Evolutionary conservation across 164 flowering plant species (phyloP).

Genomic region (Dillenia turbinata): DNA sequence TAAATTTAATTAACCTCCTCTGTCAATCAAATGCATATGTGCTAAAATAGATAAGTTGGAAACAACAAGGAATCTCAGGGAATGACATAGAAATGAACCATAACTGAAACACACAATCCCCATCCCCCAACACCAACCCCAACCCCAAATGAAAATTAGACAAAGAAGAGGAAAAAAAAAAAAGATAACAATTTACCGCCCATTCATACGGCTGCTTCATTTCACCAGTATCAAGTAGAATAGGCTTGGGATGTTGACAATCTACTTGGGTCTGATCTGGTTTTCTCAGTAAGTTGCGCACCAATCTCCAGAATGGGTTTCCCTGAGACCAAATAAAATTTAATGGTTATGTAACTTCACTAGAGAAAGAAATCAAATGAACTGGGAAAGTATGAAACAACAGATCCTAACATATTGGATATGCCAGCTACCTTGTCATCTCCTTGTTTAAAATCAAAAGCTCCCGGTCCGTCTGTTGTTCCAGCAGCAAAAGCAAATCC

Average conservation of each 20-base stretch:
- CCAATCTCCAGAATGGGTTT: conserved; percentile 89
- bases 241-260: conserved; percentile 93
- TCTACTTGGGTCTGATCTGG: conserved; percentile 67
- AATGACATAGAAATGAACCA: too few relatives aligned
- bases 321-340: conserved; percentile 44
- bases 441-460: conserved; percentile 97
- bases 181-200: conserved; percentile 65
- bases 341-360: too few relatives aligned
- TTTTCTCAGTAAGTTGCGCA: conserved; percentile 64
- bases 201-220: conserved; percentile 91
- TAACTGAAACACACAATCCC: too few relatives aligned
- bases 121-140: too few relatives aligned
- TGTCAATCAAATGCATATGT: too few relatives aligned
- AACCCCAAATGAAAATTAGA: too few relatives aligned
- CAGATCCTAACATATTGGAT: neutral
- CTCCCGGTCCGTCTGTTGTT: conserved; percentile 99
- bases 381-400: neutral
- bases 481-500: conserved; percentile 99
- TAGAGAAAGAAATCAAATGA: too few relatives aligned
- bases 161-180: neutral
- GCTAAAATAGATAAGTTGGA: too few relatives aligned
- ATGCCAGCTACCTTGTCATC: conserved; percentile 56
- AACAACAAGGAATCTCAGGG: too few relatives aligned
- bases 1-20: too few relatives aligned
- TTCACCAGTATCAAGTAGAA: conserved; percentile 97